Evolutionary conservation across 352 stramenopile species (phyloP), one percentile per base, ranked within the genome.

Genomic region (Phytophthora podocarpi): DNA sequence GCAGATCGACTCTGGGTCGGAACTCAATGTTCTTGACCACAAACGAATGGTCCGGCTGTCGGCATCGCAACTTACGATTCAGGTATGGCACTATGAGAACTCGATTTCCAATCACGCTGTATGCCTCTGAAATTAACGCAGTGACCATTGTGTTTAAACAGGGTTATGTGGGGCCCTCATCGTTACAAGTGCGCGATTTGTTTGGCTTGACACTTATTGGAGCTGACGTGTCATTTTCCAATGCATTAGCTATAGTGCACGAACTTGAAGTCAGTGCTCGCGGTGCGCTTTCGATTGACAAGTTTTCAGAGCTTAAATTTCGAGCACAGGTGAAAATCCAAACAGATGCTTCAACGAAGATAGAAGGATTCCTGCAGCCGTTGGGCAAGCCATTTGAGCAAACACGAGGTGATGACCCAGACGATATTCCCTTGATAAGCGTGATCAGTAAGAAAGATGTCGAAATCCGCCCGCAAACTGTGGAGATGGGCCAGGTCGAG

Each of bases 231-330:
- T 77, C 74, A 12, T 71, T 88, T 50, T 80, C 74, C 1, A 82
- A 88, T 64, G 74, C 72, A 37, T 55, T 86, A 18, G 46, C 70
- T 13, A 66, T 88, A 52, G 66, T 80, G 3, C 53, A 77, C 11
- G 48, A 67, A 12, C 66, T 88, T 7, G 51, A 72, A 23, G 46
- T 85, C 7, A 32, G 54, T 35, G 73, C 76, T 36, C 39, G 50
- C 8, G 69, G 72, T 24, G 51, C 40, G 5, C 42, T 82, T 18
- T 59, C 64, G 2, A 64, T 93, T 45, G 85, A 93, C 50, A 87
- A 87, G 41, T 93, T 82, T 59, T 87, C 85, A 1, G 73, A 82
- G 13, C 48, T 87, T n/a, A 85, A 90, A 40, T 91, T 93, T 52
- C 72, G 53, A 21, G 35, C 41, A 11, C 46, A 59, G 41, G 35